Percentiles rank a stretch among this genome's conserved stretches.
These are phyloP conservation scores for Cladorrhinum samala DNA, from an alignment of 495 filamentous ascomycete species.

Conservation along the genomic window DNA sequence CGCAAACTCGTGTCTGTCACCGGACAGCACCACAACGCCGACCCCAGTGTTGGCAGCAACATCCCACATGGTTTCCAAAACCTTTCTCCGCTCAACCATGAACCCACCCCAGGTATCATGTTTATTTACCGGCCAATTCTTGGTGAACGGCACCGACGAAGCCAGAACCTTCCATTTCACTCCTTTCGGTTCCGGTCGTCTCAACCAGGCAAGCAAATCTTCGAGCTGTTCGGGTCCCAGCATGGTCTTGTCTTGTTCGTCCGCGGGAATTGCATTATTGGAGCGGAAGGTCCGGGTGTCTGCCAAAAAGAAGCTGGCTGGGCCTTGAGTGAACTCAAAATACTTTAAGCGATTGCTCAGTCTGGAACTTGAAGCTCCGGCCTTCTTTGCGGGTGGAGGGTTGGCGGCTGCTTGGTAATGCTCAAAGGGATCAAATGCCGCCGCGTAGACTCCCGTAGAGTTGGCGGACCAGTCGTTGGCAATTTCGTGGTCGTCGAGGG, in stretches of 20 bases:
- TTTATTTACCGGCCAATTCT: conserved; percentile 84
- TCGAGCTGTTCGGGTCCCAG: conserved; percentile 73
- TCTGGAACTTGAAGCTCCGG: conserved; percentile 30
- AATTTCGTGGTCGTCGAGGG: conserved; percentile 94
- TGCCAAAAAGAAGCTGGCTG: conserved; percentile 88
- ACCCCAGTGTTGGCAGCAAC: conserved; percentile 56
- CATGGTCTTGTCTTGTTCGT: conserved; percentile 67
- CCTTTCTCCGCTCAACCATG: conserved; percentile 64
- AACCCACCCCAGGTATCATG: conserved; percentile 92
- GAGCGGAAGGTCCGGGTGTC: conserved; percentile 87
- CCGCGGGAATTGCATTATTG: conserved; percentile 43
- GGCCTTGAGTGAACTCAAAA: conserved; percentile 80
- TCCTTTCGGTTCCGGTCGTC: conserved; percentile 57
- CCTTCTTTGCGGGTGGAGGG: conserved; percentile 55
- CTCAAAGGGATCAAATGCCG: conserved; percentile 77
- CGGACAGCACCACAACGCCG: conserved; percentile 78
- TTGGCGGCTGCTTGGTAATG: conserved; percentile 82
- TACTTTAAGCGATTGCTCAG: conserved; percentile 55
- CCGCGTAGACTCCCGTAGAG: conserved; percentile 62
- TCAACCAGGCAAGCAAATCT: conserved; percentile 73
- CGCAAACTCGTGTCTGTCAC: conserved; percentile 92
- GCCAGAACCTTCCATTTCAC: conserved; percentile 92
- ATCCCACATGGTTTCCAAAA: conserved; percentile 90
- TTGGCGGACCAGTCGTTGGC: conserved; percentile 81
- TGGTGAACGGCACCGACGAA: conserved; percentile 86